phyloP scores from a whole-genome alignment of 352 stramenopile species.

The Phytophthora quininea region DNA sequence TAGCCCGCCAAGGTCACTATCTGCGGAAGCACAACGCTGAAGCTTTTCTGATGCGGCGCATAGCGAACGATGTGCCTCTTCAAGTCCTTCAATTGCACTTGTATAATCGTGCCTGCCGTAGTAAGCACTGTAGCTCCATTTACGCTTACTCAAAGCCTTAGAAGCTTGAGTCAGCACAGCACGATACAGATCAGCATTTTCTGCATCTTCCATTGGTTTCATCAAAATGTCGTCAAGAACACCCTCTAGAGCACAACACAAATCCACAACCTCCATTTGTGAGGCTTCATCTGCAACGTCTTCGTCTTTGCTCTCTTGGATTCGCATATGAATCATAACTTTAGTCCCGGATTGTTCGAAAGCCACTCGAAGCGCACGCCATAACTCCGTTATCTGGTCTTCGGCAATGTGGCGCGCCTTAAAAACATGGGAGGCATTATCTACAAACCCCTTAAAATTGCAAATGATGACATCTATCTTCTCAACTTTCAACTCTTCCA shows the following conservation, averaged over 20 bases:
- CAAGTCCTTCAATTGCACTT: slow-evolving; percentile 28
- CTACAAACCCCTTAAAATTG: slow-evolving; percentile 43
- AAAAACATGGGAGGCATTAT: slow-evolving; percentile 42
- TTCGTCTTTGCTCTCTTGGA: not conserved
- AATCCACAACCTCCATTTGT: slow-evolving; percentile 14
- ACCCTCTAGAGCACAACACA: slow-evolving; percentile 33
- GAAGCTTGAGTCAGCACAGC: slow-evolving; percentile 31
- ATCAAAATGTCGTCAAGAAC: slow-evolving; percentile 36
- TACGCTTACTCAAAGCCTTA: slow-evolving; percentile 36
- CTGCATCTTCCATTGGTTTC: slow-evolving; percentile 6
- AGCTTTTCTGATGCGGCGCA: slow-evolving; percentile 28
- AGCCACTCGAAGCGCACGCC: slow-evolving; percentile 39
- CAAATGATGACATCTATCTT: slow-evolving; percentile 2
- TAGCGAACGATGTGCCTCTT: slow-evolving; percentile 31
- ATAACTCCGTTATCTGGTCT: slow-evolving; percentile 23
- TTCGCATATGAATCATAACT: slow-evolving; percentile 30
- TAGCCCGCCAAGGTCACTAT: slow-evolving; percentile 52
- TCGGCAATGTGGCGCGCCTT: slow-evolving; percentile 38
- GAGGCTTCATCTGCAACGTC: slow-evolving; percentile 1
- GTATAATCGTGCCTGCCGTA: slow-evolving; percentile 35
- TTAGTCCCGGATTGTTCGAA: slow-evolving; percentile 38
- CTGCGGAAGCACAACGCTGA: not conserved
- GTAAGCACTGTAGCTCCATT: slow-evolving; percentile 39
- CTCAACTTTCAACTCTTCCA: slow-evolving; percentile 44
- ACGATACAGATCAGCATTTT: not conserved